Conservation (phyloP, 2,329 filamentous ascomycete species). For the Microcera coccophila region DNA sequence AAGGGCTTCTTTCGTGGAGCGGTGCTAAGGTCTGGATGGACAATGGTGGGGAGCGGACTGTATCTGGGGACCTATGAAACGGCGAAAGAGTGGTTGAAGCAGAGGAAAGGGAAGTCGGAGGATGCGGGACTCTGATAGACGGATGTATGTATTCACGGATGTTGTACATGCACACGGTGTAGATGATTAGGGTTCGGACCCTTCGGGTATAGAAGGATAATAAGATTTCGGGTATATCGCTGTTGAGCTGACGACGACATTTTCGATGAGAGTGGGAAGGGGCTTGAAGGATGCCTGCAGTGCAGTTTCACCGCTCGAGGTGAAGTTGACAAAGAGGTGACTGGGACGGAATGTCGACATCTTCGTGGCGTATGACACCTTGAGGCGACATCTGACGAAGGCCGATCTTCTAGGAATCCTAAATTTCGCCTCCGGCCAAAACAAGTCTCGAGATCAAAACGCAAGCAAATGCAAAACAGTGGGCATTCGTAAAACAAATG, state of each 20-base stretch:
- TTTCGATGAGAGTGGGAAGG: neutral
- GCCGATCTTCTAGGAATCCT: too few species aligned
- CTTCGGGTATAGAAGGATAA: too few species aligned
- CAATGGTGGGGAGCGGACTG: constrained; percentile 74
- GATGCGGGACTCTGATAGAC: constrained; percentile 32
- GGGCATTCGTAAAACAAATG: too few species aligned
- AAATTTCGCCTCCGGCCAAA: too few species aligned
- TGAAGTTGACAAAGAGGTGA: constrained; percentile 10
- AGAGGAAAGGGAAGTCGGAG: constrained; percentile 39
- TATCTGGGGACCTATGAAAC: constrained; percentile 86
- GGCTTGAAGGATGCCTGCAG: constrained; percentile 4
- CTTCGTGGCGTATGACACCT: constrained; percentile 25
- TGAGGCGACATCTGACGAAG: neutral
- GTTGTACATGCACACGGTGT: neutral
- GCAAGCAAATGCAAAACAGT: too few species aligned
- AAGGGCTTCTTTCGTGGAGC: constrained; percentile 76
- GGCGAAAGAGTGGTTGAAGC: constrained; percentile 61
- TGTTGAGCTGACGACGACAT: neutral
- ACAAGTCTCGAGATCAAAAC: too few species aligned
- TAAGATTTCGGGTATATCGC: too few species aligned
- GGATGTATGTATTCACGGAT: neutral
- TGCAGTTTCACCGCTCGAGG: constrained; percentile 7
- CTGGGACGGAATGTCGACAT: constrained; percentile 23
- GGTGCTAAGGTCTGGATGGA: constrained; percentile 71
- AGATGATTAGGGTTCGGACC: neutral